Evolutionary conservation across 164 flowering plant genomes (phyloP).

Genomic region (Kalanchoe fedtschenkoi): DNA sequence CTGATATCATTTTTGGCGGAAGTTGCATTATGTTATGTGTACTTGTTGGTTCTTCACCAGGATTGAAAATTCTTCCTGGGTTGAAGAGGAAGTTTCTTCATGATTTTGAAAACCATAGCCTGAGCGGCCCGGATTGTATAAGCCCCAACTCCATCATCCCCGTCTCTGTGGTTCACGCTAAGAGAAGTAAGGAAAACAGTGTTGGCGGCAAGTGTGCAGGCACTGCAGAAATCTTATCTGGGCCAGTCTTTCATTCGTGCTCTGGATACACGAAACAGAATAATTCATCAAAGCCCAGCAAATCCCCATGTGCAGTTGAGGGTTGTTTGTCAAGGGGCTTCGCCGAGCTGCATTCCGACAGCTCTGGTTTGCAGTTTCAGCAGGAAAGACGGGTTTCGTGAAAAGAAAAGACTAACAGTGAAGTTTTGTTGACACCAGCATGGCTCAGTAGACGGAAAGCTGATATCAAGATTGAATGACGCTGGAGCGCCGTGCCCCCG

Average conservation of each 20-base stretch:
- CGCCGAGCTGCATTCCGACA: conserved; percentile 49
- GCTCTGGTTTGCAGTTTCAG: conserved; percentile 32
- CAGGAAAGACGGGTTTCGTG: conserved; percentile 23
- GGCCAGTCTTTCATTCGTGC: conserved; percentile 14
- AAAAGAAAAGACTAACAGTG: background rate
- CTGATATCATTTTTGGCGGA: background rate
- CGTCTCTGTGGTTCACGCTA: conserved; percentile 8
- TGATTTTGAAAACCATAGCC: conserved; percentile 14
- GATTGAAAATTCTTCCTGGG: conserved; percentile 45
- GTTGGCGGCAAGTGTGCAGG: conserved; percentile 4
- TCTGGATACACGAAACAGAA: conserved; percentile 24
- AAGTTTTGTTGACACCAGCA: background rate
- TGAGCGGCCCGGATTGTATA: conserved; percentile 13
- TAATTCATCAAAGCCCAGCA: conserved; percentile 20
- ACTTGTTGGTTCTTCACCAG: conserved; percentile 20
- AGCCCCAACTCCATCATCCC: conserved; percentile 6
- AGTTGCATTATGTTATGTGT: background rate
- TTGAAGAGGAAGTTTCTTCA: conserved; percentile 48
- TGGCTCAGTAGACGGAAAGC: background rate
- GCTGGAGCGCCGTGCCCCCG: background rate
- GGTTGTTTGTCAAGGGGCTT: conserved; percentile 61
- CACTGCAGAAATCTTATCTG: conserved; percentile 16
- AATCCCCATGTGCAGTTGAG: conserved; percentile 62
- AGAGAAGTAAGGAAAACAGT: conserved; percentile 25
- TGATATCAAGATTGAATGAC: background rate